Conservation (phyloP, 305 asterid species). For the Fraxinus albicans region DNA sequence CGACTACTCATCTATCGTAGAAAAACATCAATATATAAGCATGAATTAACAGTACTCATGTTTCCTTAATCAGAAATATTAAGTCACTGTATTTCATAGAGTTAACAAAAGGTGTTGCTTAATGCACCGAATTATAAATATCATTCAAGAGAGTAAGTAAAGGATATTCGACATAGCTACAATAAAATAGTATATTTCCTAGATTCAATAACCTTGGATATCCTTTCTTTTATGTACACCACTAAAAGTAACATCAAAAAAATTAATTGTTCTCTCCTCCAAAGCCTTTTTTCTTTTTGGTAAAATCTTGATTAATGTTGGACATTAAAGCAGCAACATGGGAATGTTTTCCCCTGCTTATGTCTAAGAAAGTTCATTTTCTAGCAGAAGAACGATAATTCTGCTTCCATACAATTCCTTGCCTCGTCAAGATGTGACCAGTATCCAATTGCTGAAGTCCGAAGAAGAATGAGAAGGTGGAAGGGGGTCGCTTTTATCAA, state of each 20-base stretch:
- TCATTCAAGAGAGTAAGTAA: background rate
- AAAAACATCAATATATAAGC: background rate
- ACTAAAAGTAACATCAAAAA: background rate
- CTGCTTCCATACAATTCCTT: background rate
- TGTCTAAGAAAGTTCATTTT: background rate
- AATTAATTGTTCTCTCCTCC: background rate
- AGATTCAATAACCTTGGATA: background rate
- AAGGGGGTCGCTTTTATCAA: background rate
- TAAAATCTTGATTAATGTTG: background rate
- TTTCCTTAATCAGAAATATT: background rate
- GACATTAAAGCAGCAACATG: background rate
- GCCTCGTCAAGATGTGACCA: background rate
- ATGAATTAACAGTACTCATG: background rate
- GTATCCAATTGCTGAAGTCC: background rate
- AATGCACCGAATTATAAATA: background rate
- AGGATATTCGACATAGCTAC: background rate
- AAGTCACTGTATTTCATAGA: background rate
- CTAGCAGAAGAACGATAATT: background rate
- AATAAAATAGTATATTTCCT: background rate
- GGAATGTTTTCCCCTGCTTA: background rate
- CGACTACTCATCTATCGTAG: background rate
- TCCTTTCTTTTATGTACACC: background rate
- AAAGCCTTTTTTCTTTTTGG: background rate
- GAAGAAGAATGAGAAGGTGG: background rate
- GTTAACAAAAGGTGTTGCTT: background rate